Evolutionary conservation across 768 basidiomycete species (phyloP).

Genomic region (Mrakia frigida): DNA sequence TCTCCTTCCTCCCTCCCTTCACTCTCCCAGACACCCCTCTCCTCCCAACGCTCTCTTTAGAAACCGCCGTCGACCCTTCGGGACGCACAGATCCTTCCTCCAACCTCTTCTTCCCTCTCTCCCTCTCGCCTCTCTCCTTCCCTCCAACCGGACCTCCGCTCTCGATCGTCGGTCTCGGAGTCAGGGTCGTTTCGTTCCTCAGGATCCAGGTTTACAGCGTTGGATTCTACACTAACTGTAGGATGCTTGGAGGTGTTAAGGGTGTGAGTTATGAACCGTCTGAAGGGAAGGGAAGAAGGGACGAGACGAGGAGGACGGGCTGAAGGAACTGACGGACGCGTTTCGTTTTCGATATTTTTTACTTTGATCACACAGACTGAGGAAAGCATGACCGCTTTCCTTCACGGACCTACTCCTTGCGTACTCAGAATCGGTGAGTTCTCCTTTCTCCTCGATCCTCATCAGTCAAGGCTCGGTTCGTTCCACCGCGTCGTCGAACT

Average conservation of each 20-base stretch:
- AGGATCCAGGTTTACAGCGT: constrained; percentile 83
- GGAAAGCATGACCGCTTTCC: constrained; percentile 27
- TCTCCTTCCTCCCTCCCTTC: not conserved
- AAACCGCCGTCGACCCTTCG: not conserved
- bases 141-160: constrained; percentile 45
- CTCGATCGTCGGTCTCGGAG: constrained; percentile 74
- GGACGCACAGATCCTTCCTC: constrained; percentile 42
- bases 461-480: no score
- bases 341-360: not conserved
- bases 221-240: constrained; percentile 60
- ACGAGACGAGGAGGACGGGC: not conserved
- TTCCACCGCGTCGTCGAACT: not conserved
- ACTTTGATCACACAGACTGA: not conserved
- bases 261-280: not conserved
- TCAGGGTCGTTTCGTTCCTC: constrained; percentile 82
- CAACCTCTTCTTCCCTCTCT: constrained; percentile 41
- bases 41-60: not conserved
- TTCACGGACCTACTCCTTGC: constrained; percentile 64
- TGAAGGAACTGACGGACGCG: not conserved
- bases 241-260: constrained; percentile 18
- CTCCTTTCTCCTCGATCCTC: constrained; percentile 10
- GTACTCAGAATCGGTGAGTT: constrained; percentile 65
- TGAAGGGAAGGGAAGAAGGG: not conserved
- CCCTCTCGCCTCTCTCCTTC: constrained; percentile 20
- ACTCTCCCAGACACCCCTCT: not conserved